phyloP scores from a whole-genome alignment of 805 yeast species.

The Spathaspora sp. region DNA sequence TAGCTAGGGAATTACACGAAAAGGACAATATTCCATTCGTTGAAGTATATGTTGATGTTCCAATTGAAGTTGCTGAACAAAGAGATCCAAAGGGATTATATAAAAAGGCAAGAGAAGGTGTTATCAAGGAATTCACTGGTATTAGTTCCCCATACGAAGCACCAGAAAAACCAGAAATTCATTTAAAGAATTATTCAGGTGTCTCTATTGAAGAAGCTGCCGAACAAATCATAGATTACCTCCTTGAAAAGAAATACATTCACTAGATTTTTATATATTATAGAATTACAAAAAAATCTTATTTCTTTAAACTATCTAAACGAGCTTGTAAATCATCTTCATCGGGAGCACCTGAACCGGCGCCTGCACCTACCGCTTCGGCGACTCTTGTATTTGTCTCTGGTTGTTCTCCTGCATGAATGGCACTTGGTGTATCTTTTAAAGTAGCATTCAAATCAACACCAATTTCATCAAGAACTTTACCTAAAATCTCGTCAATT shows the following conservation, averaged over 20 bases:
- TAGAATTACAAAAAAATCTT: conserved; percentile 3
- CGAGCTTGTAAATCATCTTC: conserved; percentile 91
- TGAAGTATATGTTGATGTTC: conserved; percentile 91
- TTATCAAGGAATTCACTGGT: conserved; percentile 92
- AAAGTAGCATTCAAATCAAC: conserved; percentile 63
- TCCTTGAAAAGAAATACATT: conserved; percentile 47
- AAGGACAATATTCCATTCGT: conserved; percentile 75
- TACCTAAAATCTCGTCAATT: conserved; percentile 84
- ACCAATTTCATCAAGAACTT: conserved; percentile 94
- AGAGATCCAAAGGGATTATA: conserved; percentile 97
- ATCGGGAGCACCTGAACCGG: conserved; percentile 27
- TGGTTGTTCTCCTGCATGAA: conserved; percentile 33
- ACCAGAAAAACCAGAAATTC: conserved; percentile 81
- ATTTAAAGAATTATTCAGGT: conserved; percentile 64
- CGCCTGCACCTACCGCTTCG: conserved; percentile 47
- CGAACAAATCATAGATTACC: conserved; percentile 62
- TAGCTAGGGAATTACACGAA: conserved; percentile 81
- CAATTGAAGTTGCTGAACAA: conserved; percentile 89
- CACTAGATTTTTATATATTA: conserved; percentile 7
- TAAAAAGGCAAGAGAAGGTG: conserved; percentile 94
- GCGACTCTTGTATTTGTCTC: conserved; percentile 43
- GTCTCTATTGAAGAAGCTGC: conserved; percentile 80
- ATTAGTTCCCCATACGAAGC: conserved; percentile 95
- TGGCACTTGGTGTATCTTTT: conserved; percentile 42
- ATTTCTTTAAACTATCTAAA: conserved; percentile 72